Base-by-base conservation (phyloP, 495 filamentous ascomycete species). In the Neurospora cerealis region DNA sequence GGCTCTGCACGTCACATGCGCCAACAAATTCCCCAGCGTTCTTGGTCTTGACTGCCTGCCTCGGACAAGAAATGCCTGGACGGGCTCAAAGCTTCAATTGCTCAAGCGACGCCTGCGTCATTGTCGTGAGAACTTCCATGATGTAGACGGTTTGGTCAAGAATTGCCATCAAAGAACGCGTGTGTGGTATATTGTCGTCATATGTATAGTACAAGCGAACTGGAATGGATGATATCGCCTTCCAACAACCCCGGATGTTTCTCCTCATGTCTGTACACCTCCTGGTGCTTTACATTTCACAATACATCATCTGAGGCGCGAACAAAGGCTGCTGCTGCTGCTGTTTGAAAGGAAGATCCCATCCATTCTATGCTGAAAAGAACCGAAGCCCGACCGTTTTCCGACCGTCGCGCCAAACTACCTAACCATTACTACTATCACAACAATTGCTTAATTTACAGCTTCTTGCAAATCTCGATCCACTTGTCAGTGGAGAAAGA, bases 401-500 rank as follows among this genome's bases (percentile, higher is more conserved):
- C 76, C 79, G 75, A 75, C 60, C 78, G 73, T 78, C 80, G 72
- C 78, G 76, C 77, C 79, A 70, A 77, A 77, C 75, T 77, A 75
- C 76, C 74, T 38, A 76, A 76, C 48, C 74, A 66, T 66, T 66
- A 66, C 54, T 66, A 66, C 73, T 46, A 70, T 71, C 54, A 48
- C 70, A 62, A 73, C 71, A 69, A 37, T 69, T 21, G 39, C 73
- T 44, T 38, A 62, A 72, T 66, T 94, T 93, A 99, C 84, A 99
- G 87, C 86, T 92, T 94, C 80, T 85, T 80, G 94, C 90, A 78
- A 75, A 98, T 90, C 88, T 98, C 95, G 82, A 94, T 92, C 87
- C 93, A 98, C 81, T 96, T 95, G 80, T 94, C 93, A 71, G 96
- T 98, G 83, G 92, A 94, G 91, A 97, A 98, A 75, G 91, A 93